phyloP scores from a whole-genome alignment of 768 basidiomycete species.

The Trametes maxima region DNA sequence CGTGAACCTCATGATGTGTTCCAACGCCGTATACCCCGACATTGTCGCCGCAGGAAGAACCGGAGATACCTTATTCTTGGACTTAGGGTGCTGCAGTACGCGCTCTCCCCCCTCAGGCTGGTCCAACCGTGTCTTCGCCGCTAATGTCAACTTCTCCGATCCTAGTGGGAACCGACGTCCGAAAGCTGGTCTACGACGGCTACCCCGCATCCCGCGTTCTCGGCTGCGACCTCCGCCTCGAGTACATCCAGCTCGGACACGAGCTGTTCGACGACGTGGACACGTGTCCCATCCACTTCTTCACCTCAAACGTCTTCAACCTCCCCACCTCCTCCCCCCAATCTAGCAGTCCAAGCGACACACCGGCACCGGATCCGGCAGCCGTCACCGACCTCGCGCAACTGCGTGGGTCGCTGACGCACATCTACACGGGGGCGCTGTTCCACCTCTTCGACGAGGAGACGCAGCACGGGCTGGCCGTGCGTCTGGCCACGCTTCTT shows the following conservation, averaged over 20 bases:
- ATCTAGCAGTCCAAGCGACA: background rate
- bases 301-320: constrained; percentile 36
- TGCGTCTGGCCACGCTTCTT: constrained; percentile 32
- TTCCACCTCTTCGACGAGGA: constrained; percentile 41
- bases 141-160: background rate
- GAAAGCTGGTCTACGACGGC: constrained; percentile 38
- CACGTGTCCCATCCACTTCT: constrained; percentile 32
- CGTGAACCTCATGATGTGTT: constrained; percentile 33
- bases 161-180: constrained; percentile 38
- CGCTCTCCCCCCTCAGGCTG: background rate
- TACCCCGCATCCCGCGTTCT: constrained; percentile 34
- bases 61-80: constrained; percentile 31
- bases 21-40: constrained; percentile 30
- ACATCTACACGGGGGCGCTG: constrained; percentile 37
- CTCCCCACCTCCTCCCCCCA: constrained; percentile 6
- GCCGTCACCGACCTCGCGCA: constrained; percentile 27
- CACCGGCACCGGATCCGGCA: background rate
- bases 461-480: constrained; percentile 36
- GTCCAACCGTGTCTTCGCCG: background rate
- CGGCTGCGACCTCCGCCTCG: constrained; percentile 33
- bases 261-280: constrained; percentile 32
- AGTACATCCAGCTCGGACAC: constrained; percentile 36
- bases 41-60: constrained; percentile 31
- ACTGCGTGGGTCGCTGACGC: constrained; percentile 30
- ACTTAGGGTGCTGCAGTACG: constrained; percentile 40